These are phyloP conservation scores for Fomes fomentarius DNA, from an alignment of 1,284 basidiomycete genomes.

Conservation along the genomic window DNA sequence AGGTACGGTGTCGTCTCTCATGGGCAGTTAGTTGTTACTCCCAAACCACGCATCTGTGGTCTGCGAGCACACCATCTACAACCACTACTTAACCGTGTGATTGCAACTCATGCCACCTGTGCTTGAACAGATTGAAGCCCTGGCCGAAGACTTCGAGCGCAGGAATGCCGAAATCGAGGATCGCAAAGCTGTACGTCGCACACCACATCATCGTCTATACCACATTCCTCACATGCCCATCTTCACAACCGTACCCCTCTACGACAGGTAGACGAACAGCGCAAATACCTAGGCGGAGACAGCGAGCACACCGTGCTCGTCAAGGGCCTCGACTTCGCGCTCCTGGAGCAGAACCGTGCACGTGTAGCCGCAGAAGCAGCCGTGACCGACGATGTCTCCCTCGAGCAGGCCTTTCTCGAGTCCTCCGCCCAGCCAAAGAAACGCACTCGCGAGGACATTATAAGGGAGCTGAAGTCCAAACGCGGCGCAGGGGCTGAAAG, in stretches of 20 bases:
- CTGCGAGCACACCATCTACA: background rate
- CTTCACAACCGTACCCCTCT: background rate
- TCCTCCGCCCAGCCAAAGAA: constrained; percentile 50
- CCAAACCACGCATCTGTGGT: background rate
- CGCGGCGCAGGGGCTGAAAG: constrained; percentile 35
- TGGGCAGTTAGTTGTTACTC: background rate
- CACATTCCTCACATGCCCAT: background rate
- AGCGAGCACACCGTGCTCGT: constrained; percentile 84
- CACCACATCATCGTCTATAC: background rate
- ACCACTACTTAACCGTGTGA: background rate
- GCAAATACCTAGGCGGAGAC: constrained; percentile 88
- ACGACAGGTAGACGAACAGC: constrained; percentile 73
- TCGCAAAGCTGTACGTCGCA: constrained; percentile 53
- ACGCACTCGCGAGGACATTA: constrained; percentile 72
- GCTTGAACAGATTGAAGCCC: constrained; percentile 75
- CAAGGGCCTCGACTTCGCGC: constrained; percentile 88
- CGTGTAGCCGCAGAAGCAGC: constrained; percentile 51
- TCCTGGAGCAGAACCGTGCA: constrained; percentile 85
- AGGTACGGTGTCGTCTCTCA: constrained; percentile 40
- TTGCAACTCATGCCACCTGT: no score
- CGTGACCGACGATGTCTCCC: constrained; percentile 72
- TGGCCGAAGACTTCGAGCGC: constrained; percentile 81
- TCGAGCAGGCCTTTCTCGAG: constrained; percentile 74
- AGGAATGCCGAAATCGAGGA: constrained; percentile 57
- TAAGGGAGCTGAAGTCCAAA: constrained; percentile 74